Evolutionary conservation across 768 basidiomycete genomes (phyloP), one percentile per base, ranked within the genome.

Genomic region (Boletellus ananas): DNA sequence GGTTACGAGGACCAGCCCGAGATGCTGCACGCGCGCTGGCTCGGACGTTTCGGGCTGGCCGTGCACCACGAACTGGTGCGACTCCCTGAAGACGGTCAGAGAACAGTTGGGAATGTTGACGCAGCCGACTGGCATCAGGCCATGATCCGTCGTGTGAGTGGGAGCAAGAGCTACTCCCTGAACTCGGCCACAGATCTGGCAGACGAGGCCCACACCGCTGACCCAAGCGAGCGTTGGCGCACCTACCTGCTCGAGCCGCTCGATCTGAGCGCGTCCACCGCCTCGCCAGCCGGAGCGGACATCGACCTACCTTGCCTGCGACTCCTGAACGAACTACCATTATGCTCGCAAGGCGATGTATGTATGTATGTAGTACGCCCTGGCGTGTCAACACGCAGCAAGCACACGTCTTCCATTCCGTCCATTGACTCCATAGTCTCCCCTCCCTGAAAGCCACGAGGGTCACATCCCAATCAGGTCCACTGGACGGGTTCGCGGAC

Each of bases 371-470:
- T 11, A 11, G 47, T 37, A 14, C 37, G 27, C 38, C 43, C 36
- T 34, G 16, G 41, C 42, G 47, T 49, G 44, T 40, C 31, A 23
- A 46, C 46, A 31, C 45, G 55, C 50, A 58, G 52, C 48, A 39
- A 31, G 29, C 42, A 33, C 43, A 44, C 39, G 36, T 35, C 56
- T 61, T 65, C 60, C 63, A 65, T 62, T 56, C 51, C 40, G 41
- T 41, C 12, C 13, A 35, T 34, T 29, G 29, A 41, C 25, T 23
- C 18, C 39, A 25, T 25, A 23, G 23, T 23, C 23, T 23, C 46
- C 59, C 50, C 23, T 23, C 46, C 59, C 50, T 49, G 42, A 45
- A 34, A n/a, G 21, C 46, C 46, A 40, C 41, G 62, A 53, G 56
- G 61, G 61, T 64, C 60, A 48, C 34, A 44, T 58, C 43, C 51